Evolutionary conservation across 2,329 filamentous ascomycete species (phyloP), one percentile per base, ranked within the genome.

Genomic region (Xylaria sp.): DNA sequence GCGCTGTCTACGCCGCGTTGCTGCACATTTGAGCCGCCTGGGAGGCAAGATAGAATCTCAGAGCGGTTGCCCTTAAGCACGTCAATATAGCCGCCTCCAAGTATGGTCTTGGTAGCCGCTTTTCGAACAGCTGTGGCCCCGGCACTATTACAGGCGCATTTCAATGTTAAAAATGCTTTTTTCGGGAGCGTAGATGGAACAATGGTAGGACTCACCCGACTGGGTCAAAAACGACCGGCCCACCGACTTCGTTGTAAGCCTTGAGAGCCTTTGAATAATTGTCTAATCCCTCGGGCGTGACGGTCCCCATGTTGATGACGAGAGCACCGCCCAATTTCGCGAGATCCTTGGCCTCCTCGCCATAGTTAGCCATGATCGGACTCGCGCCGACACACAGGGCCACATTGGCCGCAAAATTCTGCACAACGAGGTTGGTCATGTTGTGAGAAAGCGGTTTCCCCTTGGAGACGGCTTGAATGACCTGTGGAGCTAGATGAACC

Each of bases 341-440:
- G n/a, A 98, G 86, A 76, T 98, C 94, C 8, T 82, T 79, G 0
- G 94, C 94, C 84, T 98, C 95, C 60, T 90, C 88, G 29, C 90
- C 92, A 75, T 94, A 92, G 79, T 93, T 94, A 8, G 94, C 91
- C 95, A 98, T 98, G 80, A 98, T 98, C 47, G 95, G 95, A 23
- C 92, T 96, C 13, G 92, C 92, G 42, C 95, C 95, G 61, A 97
- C 86, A 40, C 91, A 89, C 18, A 98, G 86, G 47, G 93, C 93
- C 2, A 98, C 91, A 77, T 97, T 98, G 61, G 96, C 95, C 18
- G 94, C 93, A 76, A 98, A 92, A 81, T 98, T 97, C 77, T 97
- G 94, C 25, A 98, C 95, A 0, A 98, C 95, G 61, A 94, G 86
- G 79, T 98, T 98, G 62, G 96, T 98, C 93, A 98, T 98, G 81